Evolutionary conservation across 2,329 filamentous ascomycete genomes (phyloP).

Genomic region (Macrophomina phaseolina): DNA sequence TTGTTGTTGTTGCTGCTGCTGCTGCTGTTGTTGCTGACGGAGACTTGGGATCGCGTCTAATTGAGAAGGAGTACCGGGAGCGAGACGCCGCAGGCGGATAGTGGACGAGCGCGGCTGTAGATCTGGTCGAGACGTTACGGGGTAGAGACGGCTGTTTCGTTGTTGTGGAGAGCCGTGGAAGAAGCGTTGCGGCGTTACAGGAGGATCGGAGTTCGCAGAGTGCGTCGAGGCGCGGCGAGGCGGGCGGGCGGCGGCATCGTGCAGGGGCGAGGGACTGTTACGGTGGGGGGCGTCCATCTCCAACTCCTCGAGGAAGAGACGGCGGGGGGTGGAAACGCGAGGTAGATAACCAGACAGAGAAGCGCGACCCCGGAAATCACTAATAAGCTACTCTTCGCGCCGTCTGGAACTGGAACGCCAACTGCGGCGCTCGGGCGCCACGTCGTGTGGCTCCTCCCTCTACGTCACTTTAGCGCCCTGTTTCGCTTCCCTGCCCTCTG

Average conservation of each 20-base stretch:
- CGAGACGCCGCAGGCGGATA: slow-evolving; percentile 25
- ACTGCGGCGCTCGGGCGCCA: slow-evolving; percentile 21
- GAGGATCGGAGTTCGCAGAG: slow-evolving; percentile 4
- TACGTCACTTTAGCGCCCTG: slow-evolving; percentile 23
- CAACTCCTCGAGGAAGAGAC: slow-evolving; percentile 4
- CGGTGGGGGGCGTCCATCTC: slow-evolving; percentile 16
- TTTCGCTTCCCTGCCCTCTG: background rate
- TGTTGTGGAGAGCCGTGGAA: slow-evolving; percentile 7
- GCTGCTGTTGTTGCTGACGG: slow-evolving; percentile 10
- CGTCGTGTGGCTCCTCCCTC: slow-evolving; percentile 2
- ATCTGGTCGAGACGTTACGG: slow-evolving; percentile 15
- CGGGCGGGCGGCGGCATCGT: background rate
- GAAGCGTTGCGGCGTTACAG: background rate
- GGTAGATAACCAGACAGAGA: slow-evolving; percentile 7
- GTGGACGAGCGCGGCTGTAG: slow-evolving; percentile 4
- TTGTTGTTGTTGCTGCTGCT: slow-evolving; percentile 14
- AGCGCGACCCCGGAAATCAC: slow-evolving; percentile 4
- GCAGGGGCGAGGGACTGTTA: slow-evolving; percentile 14
- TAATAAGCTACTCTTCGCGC: background rate
- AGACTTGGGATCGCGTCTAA: slow-evolving; percentile 20
- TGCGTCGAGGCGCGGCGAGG: slow-evolving; percentile 7
- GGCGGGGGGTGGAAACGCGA: background rate
- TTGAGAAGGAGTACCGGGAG: background rate
- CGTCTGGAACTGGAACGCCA: slow-evolving; percentile 8
- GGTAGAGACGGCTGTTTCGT: slow-evolving; percentile 7